Evolutionary conservation across 2,329 filamentous ascomycete genomes (phyloP).

Genomic region (Calonectria pauciramosa): DNA sequence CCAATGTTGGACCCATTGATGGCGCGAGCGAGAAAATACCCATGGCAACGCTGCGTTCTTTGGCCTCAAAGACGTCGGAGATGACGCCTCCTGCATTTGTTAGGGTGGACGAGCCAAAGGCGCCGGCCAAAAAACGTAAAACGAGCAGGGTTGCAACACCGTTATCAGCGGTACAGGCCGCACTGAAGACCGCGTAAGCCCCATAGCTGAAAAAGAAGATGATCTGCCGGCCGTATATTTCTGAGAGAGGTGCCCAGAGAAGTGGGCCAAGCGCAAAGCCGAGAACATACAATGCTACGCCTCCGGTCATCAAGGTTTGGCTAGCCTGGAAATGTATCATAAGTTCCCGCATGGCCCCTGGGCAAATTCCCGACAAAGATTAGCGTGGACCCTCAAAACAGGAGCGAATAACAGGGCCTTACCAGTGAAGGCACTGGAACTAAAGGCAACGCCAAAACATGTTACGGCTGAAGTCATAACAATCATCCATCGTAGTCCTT

Average conservation of each 20-base stretch:
- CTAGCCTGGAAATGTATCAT: slow-evolving; percentile 67
- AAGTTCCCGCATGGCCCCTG: slow-evolving; percentile 60
- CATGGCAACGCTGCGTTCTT: slow-evolving; percentile 69
- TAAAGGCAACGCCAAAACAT: slow-evolving; percentile 78
- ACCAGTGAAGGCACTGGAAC: slow-evolving; percentile 76
- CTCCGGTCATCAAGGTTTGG: slow-evolving; percentile 68
- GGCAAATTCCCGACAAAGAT: not conserved
- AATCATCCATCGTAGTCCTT: slow-evolving; percentile 73
- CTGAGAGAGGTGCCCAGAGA: slow-evolving; percentile 76
- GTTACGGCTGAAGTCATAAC: slow-evolving; percentile 74
- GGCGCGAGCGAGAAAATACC: slow-evolving; percentile 73
- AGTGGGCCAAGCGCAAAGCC: slow-evolving; percentile 74
- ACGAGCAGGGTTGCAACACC: slow-evolving; percentile 72
- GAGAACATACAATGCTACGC: slow-evolving; percentile 74
- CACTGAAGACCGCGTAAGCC: slow-evolving; percentile 72
- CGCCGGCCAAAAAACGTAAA: slow-evolving; percentile 76
- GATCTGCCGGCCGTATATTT: slow-evolving; percentile 72
- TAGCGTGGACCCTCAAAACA: not conserved
- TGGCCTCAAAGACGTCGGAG: slow-evolving; percentile 72
- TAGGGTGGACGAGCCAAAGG: slow-evolving; percentile 73
- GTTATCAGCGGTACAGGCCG: slow-evolving; percentile 68
- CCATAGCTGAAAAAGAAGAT: slow-evolving; percentile 72
- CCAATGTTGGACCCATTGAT: slow-evolving; percentile 71
- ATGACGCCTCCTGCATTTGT: slow-evolving; percentile 75
- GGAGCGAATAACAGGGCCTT: slow-evolving; percentile 45